phyloP scores from a whole-genome alignment of 768 basidiomycete genomes.

The Mycena latifolia region DNA sequence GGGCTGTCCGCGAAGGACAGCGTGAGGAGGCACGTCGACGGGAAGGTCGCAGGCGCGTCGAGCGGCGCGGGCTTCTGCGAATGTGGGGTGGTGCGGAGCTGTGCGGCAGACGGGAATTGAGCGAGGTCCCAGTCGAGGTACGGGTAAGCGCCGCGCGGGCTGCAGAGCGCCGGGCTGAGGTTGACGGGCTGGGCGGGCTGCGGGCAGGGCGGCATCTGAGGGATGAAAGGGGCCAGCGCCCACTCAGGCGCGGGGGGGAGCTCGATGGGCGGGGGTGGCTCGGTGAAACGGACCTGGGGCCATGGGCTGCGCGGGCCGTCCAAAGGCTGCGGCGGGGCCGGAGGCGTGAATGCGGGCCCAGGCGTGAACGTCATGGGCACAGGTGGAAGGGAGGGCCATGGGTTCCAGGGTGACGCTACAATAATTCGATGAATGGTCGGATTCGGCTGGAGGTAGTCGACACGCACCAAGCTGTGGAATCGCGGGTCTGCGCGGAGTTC shows the following conservation, averaged over 20 bases:
- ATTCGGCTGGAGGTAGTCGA: too few relatives aligned
- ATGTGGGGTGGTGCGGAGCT: not conserved
- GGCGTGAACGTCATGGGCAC: too few relatives aligned
- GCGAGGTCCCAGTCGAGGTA: constrained; percentile 25
- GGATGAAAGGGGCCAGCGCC: not conserved
- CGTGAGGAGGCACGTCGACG: constrained; percentile 8
- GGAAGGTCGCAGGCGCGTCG: constrained; percentile 12
- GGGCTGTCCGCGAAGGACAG: constrained; percentile 21
- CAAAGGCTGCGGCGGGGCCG: not conserved
- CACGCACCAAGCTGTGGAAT: constrained; percentile 4
- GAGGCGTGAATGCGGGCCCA: too few relatives aligned
- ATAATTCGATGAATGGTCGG: not conserved
- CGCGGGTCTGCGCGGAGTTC: not conserved
- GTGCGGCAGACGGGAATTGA: constrained; percentile 18
- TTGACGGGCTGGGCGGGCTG: not conserved
- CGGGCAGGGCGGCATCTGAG: not conserved
- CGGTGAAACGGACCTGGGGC: not conserved
- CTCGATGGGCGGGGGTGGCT: not conserved
- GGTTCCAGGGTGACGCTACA: not conserved
- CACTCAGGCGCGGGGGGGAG: too few relatives aligned
- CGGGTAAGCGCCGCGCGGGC: constrained; percentile 2
- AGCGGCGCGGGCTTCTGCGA: not conserved
- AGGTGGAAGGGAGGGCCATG: not conserved
- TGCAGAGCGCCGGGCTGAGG: constrained; percentile 21
- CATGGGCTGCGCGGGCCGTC: not conserved